These are phyloP conservation scores for Rhodotorula sp. DNA, from an alignment of 1,284 basidiomycete species.

Conservation along the genomic window DNA sequence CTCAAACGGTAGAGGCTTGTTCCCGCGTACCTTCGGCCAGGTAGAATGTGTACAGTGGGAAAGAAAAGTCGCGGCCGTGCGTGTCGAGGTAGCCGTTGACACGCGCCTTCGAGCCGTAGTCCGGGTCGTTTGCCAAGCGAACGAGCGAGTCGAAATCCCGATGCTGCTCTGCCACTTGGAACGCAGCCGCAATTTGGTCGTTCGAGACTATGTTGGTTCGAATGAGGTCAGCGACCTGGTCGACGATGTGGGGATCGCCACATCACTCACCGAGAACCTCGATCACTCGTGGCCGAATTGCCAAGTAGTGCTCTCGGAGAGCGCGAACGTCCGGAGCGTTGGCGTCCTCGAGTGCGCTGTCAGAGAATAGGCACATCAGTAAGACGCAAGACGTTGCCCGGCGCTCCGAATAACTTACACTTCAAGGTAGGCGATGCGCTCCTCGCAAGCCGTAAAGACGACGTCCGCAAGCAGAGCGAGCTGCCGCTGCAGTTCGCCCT, in stretches of 20 bases:
- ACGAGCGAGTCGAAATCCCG: constrained; percentile 52
- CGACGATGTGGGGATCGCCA: background rate
- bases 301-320: constrained; percentile 64
- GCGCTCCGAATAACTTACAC: constrained; percentile 34
- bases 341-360: constrained; percentile 23
- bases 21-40: constrained; percentile 53
- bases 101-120: constrained; percentile 44
- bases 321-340: constrained; percentile 56
- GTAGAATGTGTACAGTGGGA: constrained; percentile 75
- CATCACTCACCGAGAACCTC: constrained; percentile 68
- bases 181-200: constrained; percentile 48
- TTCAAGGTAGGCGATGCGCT: constrained; percentile 49
- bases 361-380: background rate
- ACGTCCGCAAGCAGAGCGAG: constrained; percentile 51
- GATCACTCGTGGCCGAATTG: constrained; percentile 68
- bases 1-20: background rate
- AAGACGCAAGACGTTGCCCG: too few relatives aligned
- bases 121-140: constrained; percentile 47
- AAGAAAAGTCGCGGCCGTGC: constrained; percentile 81
- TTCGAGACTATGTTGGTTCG: constrained; percentile 41
- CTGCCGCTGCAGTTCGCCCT: constrained; percentile 50
- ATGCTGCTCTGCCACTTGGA: constrained; percentile 52
- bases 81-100: constrained; percentile 69
- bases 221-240: background rate
- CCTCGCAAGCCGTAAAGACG: constrained; percentile 49